Evolutionary conservation across 1,284 basidiomycete genomes (phyloP).

Genomic region (Leccinum pachyderme): DNA sequence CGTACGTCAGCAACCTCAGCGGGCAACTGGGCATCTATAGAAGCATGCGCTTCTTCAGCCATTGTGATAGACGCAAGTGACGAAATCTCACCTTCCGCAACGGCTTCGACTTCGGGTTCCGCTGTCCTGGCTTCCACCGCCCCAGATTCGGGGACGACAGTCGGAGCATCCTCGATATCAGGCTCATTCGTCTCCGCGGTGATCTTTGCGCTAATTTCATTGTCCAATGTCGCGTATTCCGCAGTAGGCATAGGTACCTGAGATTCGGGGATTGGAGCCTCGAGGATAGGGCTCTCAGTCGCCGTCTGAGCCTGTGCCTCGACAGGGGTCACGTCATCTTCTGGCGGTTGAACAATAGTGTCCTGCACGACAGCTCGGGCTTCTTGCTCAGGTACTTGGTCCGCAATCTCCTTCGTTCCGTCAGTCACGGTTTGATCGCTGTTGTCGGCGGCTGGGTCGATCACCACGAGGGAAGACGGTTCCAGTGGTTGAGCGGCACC

Average conservation of each 20-base stretch:
- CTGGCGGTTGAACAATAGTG: not conserved
- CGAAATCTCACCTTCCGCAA: not conserved
- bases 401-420: constrained; percentile 9
- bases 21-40: constrained; percentile 7
- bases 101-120: not conserved
- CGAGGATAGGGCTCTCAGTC: constrained; percentile 4
- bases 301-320: constrained; percentile 9
- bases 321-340: not conserved
- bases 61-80: not conserved
- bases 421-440: not conserved
- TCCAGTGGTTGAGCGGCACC: not conserved
- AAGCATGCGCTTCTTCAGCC: not conserved
- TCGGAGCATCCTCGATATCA: not conserved
- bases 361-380: constrained; percentile 1
- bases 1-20: constrained; percentile 6
- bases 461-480: not conserved
- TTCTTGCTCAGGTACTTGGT: constrained; percentile 7
- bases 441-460: not conserved
- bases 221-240: constrained; percentile 32
- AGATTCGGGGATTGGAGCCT: constrained; percentile 4
- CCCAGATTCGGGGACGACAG: not conserved
- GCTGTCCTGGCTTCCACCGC: not conserved
- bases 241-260: constrained; percentile 28
- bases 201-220: constrained; percentile 38
- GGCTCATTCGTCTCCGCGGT: constrained; percentile 28